Evolutionary conservation across 2,329 filamentous ascomycete species (phyloP).

Genomic region (Sporothrix dimorphospora): DNA sequence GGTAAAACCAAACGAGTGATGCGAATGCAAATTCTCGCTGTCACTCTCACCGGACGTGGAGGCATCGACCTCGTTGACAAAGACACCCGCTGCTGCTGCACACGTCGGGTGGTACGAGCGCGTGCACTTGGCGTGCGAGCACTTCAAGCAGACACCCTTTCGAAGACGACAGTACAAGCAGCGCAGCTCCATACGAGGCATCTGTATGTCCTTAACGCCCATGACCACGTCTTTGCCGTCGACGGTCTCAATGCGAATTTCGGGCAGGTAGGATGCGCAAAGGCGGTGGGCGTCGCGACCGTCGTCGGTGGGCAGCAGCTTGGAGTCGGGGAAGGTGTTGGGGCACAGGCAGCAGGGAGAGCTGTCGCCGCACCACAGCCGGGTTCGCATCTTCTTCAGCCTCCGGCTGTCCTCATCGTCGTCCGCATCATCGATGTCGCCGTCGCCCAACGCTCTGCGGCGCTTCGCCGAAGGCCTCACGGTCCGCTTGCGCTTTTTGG

Average conservation of each 20-base stretch:
- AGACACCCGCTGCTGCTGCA: slow-evolving; percentile 86
- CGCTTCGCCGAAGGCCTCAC: slow-evolving; percentile 20
- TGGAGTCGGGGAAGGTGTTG: slow-evolving; percentile 80
- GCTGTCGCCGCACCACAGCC: slow-evolving; percentile 46
- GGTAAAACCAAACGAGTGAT: slow-evolving; percentile 75
- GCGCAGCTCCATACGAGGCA: slow-evolving; percentile 86
- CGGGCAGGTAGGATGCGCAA: slow-evolving; percentile 88
- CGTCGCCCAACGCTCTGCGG: background rate
- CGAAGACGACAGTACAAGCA: slow-evolving; percentile 95
- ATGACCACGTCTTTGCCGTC: slow-evolving; percentile 74
- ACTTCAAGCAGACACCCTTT: slow-evolving; percentile 95
- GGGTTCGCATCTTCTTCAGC: slow-evolving; percentile 77
- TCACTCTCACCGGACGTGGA: slow-evolving; percentile 84
- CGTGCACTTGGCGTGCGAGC: slow-evolving; percentile 90
- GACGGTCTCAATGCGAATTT: slow-evolving; percentile 79
- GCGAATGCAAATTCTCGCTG: slow-evolving; percentile 78
- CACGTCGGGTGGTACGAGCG: slow-evolving; percentile 95
- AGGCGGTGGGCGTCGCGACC: slow-evolving; percentile 84
- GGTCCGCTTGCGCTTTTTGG: slow-evolving; percentile 69
- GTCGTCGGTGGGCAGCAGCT: slow-evolving; percentile 85
- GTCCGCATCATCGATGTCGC: slow-evolving; percentile 38
- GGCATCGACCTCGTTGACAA: slow-evolving; percentile 84
- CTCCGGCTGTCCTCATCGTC: slow-evolving; percentile 48
- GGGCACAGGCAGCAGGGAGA: slow-evolving; percentile 85
- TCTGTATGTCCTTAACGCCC: slow-evolving; percentile 80